Evolutionary conservation across 2,329 filamentous ascomycete species (phyloP), one percentile per base, ranked within the genome.

Genomic region (Kalmusia sp.): DNA sequence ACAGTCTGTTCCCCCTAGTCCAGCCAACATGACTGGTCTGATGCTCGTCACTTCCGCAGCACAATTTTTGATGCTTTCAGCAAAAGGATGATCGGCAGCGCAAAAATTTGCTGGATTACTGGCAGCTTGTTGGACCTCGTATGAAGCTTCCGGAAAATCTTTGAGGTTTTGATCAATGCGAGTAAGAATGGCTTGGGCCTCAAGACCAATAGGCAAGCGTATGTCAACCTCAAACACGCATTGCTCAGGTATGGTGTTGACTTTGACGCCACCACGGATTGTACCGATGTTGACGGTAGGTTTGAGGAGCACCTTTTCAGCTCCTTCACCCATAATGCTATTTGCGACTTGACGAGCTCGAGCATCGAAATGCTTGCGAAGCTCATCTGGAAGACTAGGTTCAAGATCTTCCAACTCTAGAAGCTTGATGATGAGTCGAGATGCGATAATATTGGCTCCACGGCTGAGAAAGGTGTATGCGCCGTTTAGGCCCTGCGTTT

Each of bases 201-300:
- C 56, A 8, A 78, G 49, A 1, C 76, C 74, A 25, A 78, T 69
- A 0, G 76, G 76, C 12, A 79, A 57, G 3, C 76, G 67, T 25
- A 78, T 75, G 33, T 78, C 76, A 1, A 68, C 67, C 55, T 77
- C 75, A 50, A 79, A 76, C 2, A 62, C 52, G 40, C 74, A 77
- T 14, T 55, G 38, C 3, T 72, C 69, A 0, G 76, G 74, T 22
- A 78, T 77, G 63, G 76, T 75, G 52, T 79, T 78, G 55, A 78
- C 75, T 49, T 78, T 77, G 8, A 71, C 52, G 2, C 76, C 77
- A 5, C 76, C 76, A 22, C 65, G 59, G n/a, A 79, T 72, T 4
- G 68, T 72, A 8, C 76, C 76, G 3, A 52, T 39, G 17, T 52
- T 55, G 9, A 79, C 60, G 0, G 75, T 79, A 0, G 76, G 70